A percentile compares a stretch with the other conserved stretches of the same genome.
These are phyloP conservation scores for Camellia granthamiana DNA, from an alignment of 148 eudicot species.

Conservation along the genomic window DNA sequence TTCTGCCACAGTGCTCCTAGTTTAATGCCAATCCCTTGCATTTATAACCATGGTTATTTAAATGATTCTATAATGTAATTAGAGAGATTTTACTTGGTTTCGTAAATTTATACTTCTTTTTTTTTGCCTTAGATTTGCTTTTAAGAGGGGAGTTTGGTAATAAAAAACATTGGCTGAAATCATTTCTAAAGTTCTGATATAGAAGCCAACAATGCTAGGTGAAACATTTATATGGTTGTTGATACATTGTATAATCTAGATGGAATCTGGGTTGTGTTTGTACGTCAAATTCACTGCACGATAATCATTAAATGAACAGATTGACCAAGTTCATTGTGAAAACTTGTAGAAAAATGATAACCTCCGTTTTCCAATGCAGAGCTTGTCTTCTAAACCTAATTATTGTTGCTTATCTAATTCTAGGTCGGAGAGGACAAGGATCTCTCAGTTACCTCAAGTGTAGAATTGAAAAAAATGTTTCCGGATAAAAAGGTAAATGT, in stretches of 20 bases:
- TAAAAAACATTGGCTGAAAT: neutral
- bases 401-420: neutral
- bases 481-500: constrained; percentile 57
- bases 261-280: neutral
- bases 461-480: constrained; percentile 72
- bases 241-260: neutral
- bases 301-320: neutral
- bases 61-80: neutral
- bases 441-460: constrained; percentile 63
- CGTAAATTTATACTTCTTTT: neutral
- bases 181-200: neutral
- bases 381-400: neutral
- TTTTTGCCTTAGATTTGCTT: neutral
- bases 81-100: neutral
- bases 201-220: neutral
- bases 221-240: neutral
- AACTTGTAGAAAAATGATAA: neutral
- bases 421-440: constrained; percentile 94
- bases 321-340: neutral
- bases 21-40: neutral
- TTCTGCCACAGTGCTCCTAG: neutral
- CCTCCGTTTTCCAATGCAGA: neutral
- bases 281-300: neutral
- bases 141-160: neutral
- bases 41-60: neutral